Base-by-base conservation (phyloP, 805 yeast genomes). In the Nakazawaea anatomiae region DNA sequence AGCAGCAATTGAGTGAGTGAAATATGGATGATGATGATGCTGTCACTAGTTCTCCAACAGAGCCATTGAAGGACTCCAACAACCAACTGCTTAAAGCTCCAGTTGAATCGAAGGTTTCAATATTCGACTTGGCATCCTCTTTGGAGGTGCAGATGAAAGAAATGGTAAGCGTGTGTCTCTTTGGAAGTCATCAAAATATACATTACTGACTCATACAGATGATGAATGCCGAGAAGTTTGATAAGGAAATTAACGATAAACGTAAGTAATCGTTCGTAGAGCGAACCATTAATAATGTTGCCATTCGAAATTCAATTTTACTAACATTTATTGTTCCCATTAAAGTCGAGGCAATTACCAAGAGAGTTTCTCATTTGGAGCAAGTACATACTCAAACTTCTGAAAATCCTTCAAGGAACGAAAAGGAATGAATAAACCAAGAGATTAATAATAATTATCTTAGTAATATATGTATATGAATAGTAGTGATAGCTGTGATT, bases 91-190 rank as follows among this genome's bases (percentile, higher is more conserved):
- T 28, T 32, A 34, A 12, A 14, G 29, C 31, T 11, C 11, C 27
- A 12, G 39, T 35, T 1, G 36, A 42, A 28, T 38, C 40, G n/a
- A 31, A 54, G 18, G 56, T 60, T 10, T 58, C 69, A 29, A 58
- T 64, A n/a, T 64, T 65, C 47, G 68, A 65, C 34, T 63, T 65
- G 12, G 67, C 68, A 7, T 60, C 67, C 0, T 62, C 59, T 44
- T 56, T 65, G 6, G 67, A 64, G 52, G 52, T 47, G 4, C 55
- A 58, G 58, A 48, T 65, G 9, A 49, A 56, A 11, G 52, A 47
- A 1, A 52, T 64, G 12, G 60, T 59, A 39, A 32, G 62, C 53
- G 30, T 10, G 6, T 34, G 9, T 10, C 12, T 10, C 36, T 34
- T 10, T 34, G 12, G 9, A 12, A 10, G 12, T 34, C 9, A 10